phyloP scores from a whole-genome alignment of 805 yeast genomes.

The Starmera caribaea region DNA sequence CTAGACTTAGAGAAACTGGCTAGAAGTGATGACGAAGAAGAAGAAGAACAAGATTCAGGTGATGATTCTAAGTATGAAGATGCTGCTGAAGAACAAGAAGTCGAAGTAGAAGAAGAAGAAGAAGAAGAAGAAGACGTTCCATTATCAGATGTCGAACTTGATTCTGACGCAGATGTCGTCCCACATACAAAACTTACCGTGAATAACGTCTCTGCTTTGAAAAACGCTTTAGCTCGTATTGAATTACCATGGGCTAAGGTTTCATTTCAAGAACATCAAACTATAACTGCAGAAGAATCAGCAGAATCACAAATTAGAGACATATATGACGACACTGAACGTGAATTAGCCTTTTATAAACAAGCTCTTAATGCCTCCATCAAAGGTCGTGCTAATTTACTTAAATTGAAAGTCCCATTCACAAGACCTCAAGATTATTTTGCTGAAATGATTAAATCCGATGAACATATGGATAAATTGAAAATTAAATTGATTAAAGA shows the following conservation, averaged over 20 bases:
- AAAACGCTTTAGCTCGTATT: conserved; percentile 57
- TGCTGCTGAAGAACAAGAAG: conserved; percentile 36
- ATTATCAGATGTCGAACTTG: conserved; percentile 83
- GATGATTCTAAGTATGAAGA: conserved; percentile 32
- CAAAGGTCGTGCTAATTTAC: conserved; percentile 55
- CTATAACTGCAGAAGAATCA: conserved; percentile 49
- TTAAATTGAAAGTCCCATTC: conserved; percentile 73
- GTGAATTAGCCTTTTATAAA: conserved; percentile 91
- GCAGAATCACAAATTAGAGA: conserved; percentile 68
- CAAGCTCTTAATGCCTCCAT: conserved; percentile 84
- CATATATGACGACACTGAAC: conserved; percentile 89
- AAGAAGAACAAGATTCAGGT: conserved; percentile 28
- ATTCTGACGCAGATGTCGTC: conserved; percentile 89
- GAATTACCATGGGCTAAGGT: conserved; percentile 49
- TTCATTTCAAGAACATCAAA: conserved; percentile 78
- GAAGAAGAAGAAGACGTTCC: conserved; percentile 79
- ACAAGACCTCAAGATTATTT: conserved; percentile 91
- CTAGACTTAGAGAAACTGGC: conserved; percentile 46
- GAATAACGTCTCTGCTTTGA: conserved; percentile 79
- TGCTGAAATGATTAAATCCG: conserved; percentile 97
- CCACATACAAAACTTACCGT: conserved; percentile 86
- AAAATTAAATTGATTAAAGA: conserved; percentile 74
- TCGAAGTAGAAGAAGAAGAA: conserved; percentile 45
- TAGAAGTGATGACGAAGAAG: conserved; percentile 38
- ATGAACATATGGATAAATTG: conserved; percentile 95